Base-by-base conservation (phyloP, 768 basidiomycete species). In the Pholiota conissans region DNA sequence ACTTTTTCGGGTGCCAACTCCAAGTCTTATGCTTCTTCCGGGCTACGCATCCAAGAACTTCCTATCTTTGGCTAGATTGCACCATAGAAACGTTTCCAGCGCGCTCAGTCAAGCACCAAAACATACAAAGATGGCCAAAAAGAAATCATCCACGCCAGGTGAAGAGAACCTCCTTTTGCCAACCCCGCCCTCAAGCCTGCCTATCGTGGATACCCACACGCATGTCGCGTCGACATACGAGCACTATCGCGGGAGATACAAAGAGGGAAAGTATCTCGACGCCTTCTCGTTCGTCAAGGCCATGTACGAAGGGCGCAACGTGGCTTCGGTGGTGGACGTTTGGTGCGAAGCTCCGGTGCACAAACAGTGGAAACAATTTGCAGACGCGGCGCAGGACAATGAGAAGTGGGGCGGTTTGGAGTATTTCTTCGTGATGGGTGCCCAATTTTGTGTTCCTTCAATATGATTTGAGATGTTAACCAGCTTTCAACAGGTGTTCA, bases 391-490 rank as follows among this genome's bases (percentile, higher is more conserved):
- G 2, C 27, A 86, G 57, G 77, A 74, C 0, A 76, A 82, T 53
- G 80, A 81, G 49, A 75, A 77, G 40, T 93, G 91, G 91, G 81
- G 78, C 20, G 87, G 84, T 0, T 71, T 90, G 24, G 81, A 84
- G 52, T 93, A 94, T 68, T 90, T 86, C 84, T 94, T 93, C 59
- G 89, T 89, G 35, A 87, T 93, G 76, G 91, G 90, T 87, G 51
- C 62, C 78, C 72, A 24, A 14, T 5, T 32, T 20, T 30, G 20
- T 52, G 11, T 20, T 1, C 32, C 37, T n/a, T 8, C 42, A n/a
- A 45, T 48, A 2, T 27, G 35, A 14, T 55, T 18, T 20, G 3
- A 16, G 20, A 22, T 49, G 45, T 42, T 64, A 52, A 56, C 50
- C n/a, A 16, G 48, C 37, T 32, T 26, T 40, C 14, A 10, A 24